Base-by-base conservation (phyloP, 202 grass and related monocot species). In the Thinopyrum obtusiflorum region DNA sequence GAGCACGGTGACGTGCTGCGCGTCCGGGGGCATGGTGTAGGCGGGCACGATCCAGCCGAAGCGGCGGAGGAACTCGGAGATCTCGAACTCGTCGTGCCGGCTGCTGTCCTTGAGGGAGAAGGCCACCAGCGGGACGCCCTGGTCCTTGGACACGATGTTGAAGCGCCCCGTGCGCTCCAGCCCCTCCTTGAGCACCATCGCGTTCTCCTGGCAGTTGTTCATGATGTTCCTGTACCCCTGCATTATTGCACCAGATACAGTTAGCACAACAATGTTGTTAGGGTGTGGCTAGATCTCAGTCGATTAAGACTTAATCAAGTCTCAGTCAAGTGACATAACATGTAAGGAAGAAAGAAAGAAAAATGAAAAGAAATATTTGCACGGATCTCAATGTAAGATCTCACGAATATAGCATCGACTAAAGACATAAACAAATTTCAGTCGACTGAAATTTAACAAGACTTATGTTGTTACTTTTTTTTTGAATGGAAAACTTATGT, bases 21-120 rank as follows among this genome's bases (percentile, higher is more conserved):
- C 95, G 76, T 95, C 89, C 1, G 95, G 83, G 7, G 95, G 92
- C 95, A 98, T 95, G 24, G 92, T 95, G 87, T 98, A 98, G 12
- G 95, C 95, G 78, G 95, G 95, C 78, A 98, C 89, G 86, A 98
- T 98, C 95, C 95, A 98, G 51, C 95, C 95, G 68, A 90, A 98
- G 44, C 95, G 90, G 68, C 95, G 95, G 10, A 98, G 81, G 79
- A 64, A 93, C 29, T 98, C 92, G 53, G 95, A 95, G 85, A 98
- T 90, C 88, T 91, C 90, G 77, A 96, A 96, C 92, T 96, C 92
- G 80, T 91, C 83, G 62, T 92, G 93, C n/a, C 85, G 90, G 73
- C 69, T 88, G 64, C 82, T 87, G 86, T 92, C 90, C 91, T 94
- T 99, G 84, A 95, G 92, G 20, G 93, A 96, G 97, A 99, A 94